phyloP scores from a whole-genome alignment of 2,329 filamentous ascomycete genomes.

The Arthrobotrys entomopaga region DNA sequence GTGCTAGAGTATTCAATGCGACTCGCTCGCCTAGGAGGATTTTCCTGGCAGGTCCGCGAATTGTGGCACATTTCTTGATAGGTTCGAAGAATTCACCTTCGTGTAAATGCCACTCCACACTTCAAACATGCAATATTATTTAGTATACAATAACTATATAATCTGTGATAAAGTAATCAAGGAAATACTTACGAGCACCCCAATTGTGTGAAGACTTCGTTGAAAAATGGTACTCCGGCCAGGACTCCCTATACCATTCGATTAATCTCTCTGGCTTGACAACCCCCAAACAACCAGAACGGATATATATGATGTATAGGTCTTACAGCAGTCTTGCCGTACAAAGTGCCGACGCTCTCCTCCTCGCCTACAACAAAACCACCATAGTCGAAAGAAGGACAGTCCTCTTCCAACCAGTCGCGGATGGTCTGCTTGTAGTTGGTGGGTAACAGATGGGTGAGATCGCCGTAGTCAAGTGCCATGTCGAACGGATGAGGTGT shows the following conservation, averaged over 20 bases:
- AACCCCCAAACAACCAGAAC: background rate
- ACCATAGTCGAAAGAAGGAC: slow-evolving; percentile 94
- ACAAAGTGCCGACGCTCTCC: slow-evolving; percentile 72
- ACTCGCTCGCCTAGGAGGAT: slow-evolving; percentile 92
- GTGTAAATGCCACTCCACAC: slow-evolving; percentile 83
- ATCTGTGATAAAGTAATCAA: background rate
- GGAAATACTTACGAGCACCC: slow-evolving; percentile 74
- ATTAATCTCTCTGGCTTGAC: background rate
- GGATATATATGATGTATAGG: background rate
- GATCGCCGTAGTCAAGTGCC: slow-evolving; percentile 70
- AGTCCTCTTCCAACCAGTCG: slow-evolving; percentile 93
- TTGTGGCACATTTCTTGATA: slow-evolving; percentile 77
- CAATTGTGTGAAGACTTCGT: slow-evolving; percentile 89
- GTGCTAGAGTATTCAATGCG: slow-evolving; percentile 86
- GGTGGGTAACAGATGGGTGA: slow-evolving; percentile 80
- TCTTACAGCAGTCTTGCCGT: slow-evolving; percentile 70
- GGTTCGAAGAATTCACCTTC: slow-evolving; percentile 78
- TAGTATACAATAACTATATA: background rate
- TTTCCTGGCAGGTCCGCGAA: slow-evolving; percentile 82
- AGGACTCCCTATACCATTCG: slow-evolving; percentile 73
- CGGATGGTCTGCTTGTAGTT: slow-evolving; percentile 84
- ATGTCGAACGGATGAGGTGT: slow-evolving; percentile 61
- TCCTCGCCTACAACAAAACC: slow-evolving; percentile 91
- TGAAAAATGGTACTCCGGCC: slow-evolving; percentile 92
- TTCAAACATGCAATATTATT: slow-evolving; percentile 57